Base-by-base conservation (phyloP, 2,329 filamentous ascomycete species). In the Lasiodiplodia sp. region DNA sequence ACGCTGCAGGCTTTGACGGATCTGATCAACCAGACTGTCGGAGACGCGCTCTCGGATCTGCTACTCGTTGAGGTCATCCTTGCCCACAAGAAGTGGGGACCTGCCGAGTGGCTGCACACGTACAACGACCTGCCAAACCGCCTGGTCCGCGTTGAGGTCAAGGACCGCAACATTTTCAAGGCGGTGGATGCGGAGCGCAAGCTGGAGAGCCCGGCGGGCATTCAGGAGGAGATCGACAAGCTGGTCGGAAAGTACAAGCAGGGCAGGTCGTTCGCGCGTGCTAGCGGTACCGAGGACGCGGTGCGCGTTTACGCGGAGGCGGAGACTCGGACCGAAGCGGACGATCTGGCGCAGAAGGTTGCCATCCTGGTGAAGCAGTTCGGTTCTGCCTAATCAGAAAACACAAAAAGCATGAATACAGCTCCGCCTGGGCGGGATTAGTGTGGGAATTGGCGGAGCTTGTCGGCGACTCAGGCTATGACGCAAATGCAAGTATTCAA, bases 21-120 rank as follows among this genome's bases (percentile, higher is more conserved):
- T 74, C 87, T 99, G 71, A 97, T 99, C 85, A 99, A 99, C 86
- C 96, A 99, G 84, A 96, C 96, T 0, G 95, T 98, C 57, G 96
- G 96, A 66, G 96, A 99, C 78, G 96, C 96, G 57, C 87, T 99
- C 68, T 97, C 94, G 0, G 96, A 99, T 82, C 92, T 97, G 87
- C 88, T 99, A 56, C 90, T 99, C 76, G 94, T 98, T 49, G 96
- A 99, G 82, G 92, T 95, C 40, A 96, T 98, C 73, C 90, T 99
- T 51, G 94, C 96, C 7, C 94, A 98, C 87, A 98, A 97, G 84
- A 87, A 86, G 73, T 99, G 94, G 94, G 90, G 88, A 31, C 90
- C 94, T 56, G 90, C 91, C 78, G 93, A 98, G 79, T 99, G 96
- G 96, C 90, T 94, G 71, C 88, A 89, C 72, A 97, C 94, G 5